These are phyloP conservation scores for Ustilago xerochloae DNA, from an alignment of 1,284 basidiomycete species.

Conservation along the genomic window DNA sequence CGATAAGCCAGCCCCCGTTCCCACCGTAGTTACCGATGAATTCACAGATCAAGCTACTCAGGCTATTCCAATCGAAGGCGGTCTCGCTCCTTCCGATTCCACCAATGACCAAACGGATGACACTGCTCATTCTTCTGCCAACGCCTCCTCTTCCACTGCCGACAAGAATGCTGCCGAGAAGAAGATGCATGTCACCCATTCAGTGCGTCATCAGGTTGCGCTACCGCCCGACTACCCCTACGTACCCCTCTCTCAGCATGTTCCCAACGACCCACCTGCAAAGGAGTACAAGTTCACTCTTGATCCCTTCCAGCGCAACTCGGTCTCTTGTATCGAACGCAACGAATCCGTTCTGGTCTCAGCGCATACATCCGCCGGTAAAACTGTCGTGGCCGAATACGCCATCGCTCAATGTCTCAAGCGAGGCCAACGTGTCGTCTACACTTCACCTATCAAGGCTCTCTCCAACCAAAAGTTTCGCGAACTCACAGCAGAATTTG, in stretches of 20 bases:
- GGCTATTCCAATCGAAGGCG: conserved; percentile 28
- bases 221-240: conserved; percentile 93
- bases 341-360: conserved; percentile 98
- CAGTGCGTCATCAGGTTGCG: conserved; percentile 90
- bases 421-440: conserved; percentile 94
- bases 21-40: conserved; percentile 57
- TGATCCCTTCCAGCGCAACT: conserved; percentile 97
- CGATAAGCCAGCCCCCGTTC: conserved; percentile 33
- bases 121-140: neutral
- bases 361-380: conserved; percentile 98
- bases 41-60: conserved; percentile 53
- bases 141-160: conserved; percentile 16
- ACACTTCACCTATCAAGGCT: conserved; percentile 99
- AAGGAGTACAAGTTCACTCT: conserved; percentile 94
- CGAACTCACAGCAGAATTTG: conserved; percentile 95
- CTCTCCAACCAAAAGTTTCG: conserved; percentile 98
- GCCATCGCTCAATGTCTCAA: conserved; percentile 95
- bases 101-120: conserved; percentile 1
- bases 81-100: conserved; percentile 23
- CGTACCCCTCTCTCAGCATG: conserved; percentile 87
- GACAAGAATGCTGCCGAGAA: conserved; percentile 37
- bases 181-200: conserved; percentile 61
- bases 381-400: conserved; percentile 98
- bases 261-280: conserved; percentile 89
- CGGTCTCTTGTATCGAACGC: conserved; percentile 92